Base-by-base conservation (phyloP, 768 basidiomycete genomes). In the Mycena sanguinolenta region DNA sequence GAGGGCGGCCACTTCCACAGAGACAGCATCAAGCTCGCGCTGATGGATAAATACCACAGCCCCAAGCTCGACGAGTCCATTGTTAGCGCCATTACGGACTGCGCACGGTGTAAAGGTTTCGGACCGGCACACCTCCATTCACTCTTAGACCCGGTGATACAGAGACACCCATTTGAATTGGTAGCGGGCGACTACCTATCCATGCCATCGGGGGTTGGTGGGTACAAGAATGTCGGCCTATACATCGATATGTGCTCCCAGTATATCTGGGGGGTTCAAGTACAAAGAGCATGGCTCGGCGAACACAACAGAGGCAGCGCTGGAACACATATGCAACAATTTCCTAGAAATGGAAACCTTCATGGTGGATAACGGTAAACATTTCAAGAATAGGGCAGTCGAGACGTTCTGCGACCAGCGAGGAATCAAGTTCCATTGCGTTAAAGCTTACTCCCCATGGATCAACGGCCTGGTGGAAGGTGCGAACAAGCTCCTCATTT, bases 351-450 rank as follows among this genome's bases (percentile, higher is more conserved):
- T 19, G 55, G 55, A 57, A 19, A 23, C 32, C 6, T 57, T 57
- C 55, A 21, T n/a, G 55, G 3, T 72, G 0, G 77, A 79, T 38
- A 73, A 76, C 0, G 77, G 78, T 0, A 46, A 27, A 14, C 78
- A 78, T 44, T 79, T 79, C 63, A 36, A 75, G n/a, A 68, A 68
- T 44, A 17, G 36, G 1, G 73, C 67, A 6, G 77, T 77, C 0
- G 36, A 58, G 3, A 67, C 66, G 0, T 62, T 66, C 54, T 77
- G 74, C 58, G 39, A 21, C 17, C n/a, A n/a, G 14, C 28, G 23
- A 14, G 44, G 53, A 0, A 65, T 74, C 16, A 50, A 75, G 19
- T 53, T 63, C 28, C 60, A 73, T 32, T 63, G 69, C 0, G 61
- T 58, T 4, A 8, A 23, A 14, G 16, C 5, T 12, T 52, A 52